phyloP scores from a whole-genome alignment of 2,329 filamentous ascomycete species.

The Emmonsia crescens region DNA sequence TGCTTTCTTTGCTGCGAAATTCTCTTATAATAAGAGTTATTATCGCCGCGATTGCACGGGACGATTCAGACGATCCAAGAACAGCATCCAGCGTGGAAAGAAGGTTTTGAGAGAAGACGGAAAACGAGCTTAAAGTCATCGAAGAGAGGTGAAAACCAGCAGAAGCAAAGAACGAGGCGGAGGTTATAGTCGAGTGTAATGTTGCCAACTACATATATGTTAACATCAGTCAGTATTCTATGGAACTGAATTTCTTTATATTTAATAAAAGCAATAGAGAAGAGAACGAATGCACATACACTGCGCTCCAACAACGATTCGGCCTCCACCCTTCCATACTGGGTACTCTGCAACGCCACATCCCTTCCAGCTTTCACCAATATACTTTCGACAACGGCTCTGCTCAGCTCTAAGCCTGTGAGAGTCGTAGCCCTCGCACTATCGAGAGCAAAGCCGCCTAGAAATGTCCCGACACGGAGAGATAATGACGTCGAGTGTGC shows the following conservation, averaged over 20 bases:
- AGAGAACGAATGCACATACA: conserved; percentile 21
- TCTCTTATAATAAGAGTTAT: conserved; percentile 37
- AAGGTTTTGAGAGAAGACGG: conserved; percentile 34
- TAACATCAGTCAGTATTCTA: conserved; percentile 6
- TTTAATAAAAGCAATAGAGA: background rate
- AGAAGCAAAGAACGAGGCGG: conserved; percentile 38
- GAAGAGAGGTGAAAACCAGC: conserved; percentile 37
- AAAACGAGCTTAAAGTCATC: conserved; percentile 32
- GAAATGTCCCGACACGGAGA: conserved; percentile 33
- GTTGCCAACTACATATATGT: conserved; percentile 27
- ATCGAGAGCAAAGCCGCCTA: conserved; percentile 35
- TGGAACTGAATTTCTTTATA: background rate
- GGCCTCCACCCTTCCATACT: conserved; percentile 31
- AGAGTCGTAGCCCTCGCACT: conserved; percentile 35
- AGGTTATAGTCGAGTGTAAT: conserved; percentile 36
- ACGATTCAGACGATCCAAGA: conserved; percentile 39
- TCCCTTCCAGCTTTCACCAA: conserved; percentile 35
- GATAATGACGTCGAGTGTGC: conserved; percentile 37
- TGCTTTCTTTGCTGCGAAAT: conserved; percentile 28
- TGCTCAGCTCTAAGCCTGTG: conserved; percentile 35
- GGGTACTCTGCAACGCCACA: conserved; percentile 36
- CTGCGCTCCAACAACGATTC: conserved; percentile 37
- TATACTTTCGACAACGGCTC: conserved; percentile 35
- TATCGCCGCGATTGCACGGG: conserved; percentile 38
- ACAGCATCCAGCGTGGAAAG: conserved; percentile 37